These are phyloP conservation scores for Geotrichum phurueaensis DNA, from an alignment of 1,139 yeast genomes.

Conservation along the genomic window DNA sequence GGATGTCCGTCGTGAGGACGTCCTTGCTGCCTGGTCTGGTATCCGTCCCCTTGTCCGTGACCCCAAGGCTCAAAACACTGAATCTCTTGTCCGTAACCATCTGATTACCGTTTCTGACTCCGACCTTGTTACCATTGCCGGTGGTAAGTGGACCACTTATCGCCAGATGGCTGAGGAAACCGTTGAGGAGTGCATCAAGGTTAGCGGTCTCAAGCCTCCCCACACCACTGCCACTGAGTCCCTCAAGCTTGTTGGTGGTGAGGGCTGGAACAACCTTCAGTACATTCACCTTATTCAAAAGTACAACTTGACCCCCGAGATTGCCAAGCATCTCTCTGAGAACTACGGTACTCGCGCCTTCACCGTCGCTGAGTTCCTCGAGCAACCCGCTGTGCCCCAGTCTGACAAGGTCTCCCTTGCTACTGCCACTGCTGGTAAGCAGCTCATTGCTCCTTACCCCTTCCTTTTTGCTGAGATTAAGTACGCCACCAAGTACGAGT, in stretches of 20 bases:
- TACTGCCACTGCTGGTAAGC: slow-evolving; percentile 33
- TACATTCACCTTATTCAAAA: slow-evolving; percentile 77
- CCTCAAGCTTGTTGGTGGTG: slow-evolving; percentile 67
- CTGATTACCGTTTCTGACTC: slow-evolving; percentile 64
- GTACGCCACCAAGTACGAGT: slow-evolving; percentile 77
- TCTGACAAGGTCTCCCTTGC: slow-evolving; percentile 35
- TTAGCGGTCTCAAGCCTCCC: slow-evolving; percentile 40
- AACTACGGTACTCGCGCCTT: slow-evolving; percentile 86
- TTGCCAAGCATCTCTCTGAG: slow-evolving; percentile 76
- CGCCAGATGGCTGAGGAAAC: slow-evolving; percentile 98
- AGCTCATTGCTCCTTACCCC: slow-evolving; percentile 61
- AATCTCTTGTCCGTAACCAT: slow-evolving; percentile 87
- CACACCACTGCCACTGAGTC: slow-evolving; percentile 58
- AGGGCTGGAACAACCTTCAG: slow-evolving; percentile 58
- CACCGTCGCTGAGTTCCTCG: slow-evolving; percentile 55
- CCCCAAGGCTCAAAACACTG: slow-evolving; percentile 59
- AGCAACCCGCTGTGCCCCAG: slow-evolving; percentile 19
- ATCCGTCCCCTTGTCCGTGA: slow-evolving; percentile 91
- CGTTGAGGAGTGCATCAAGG: slow-evolving; percentile 63
- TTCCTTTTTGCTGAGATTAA: slow-evolving; percentile 87
- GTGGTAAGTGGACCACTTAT: slow-evolving; percentile 98
- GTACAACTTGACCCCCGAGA: slow-evolving; percentile 63
- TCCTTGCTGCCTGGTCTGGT: slow-evolving; percentile 94
- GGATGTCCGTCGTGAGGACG: slow-evolving; percentile 86
- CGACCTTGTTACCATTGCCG: slow-evolving; percentile 83